phyloP scores from a whole-genome alignment of 148 eudicot genomes.

The Agrostemma githago region DNA sequence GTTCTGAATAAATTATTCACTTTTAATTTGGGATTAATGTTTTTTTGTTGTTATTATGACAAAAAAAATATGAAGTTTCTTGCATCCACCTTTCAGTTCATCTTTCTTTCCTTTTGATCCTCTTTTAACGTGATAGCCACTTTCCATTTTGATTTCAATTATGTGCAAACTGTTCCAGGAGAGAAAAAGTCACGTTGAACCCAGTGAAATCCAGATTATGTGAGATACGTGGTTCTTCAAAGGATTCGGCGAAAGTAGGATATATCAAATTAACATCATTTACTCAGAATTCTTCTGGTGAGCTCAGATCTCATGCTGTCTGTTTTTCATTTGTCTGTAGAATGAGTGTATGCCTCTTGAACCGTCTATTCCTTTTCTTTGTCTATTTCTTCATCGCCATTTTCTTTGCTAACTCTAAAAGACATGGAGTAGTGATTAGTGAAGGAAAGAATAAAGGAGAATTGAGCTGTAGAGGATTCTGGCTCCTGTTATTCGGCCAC shows the following conservation, averaged over 20 bases:
- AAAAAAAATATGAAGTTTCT: not conserved
- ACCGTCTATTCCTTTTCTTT: not conserved
- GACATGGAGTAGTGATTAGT: not conserved
- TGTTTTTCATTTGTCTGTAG: not conserved
- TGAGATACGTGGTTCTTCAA: slow-evolving; percentile 58
- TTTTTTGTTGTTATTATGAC: not conserved
- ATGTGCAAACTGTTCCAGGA: slow-evolving; percentile 43
- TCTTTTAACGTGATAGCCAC: not conserved
- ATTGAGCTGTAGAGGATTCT: slow-evolving; percentile 4
- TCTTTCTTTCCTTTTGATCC: not conserved
- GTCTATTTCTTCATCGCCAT: not conserved
- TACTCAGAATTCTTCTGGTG: slow-evolving; percentile 93
- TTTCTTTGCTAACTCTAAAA: not conserved
- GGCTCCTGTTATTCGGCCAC: not conserved
- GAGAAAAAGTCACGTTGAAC: slow-evolving; percentile 73
- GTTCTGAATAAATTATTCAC: too few relatives aligned
- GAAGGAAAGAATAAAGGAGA: not conserved
- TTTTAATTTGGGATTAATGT: not conserved
- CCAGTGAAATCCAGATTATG: slow-evolving; percentile 83
- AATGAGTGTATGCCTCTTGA: not conserved
- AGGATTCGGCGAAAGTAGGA: slow-evolving; percentile 64
- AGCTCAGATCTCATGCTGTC: slow-evolving; percentile 7
- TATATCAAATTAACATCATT: slow-evolving; percentile 89
- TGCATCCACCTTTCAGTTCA: not conserved
- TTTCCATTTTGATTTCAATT: not conserved